Conservation (phyloP, 345 rosid species). For the Theobroma cacao region DNA sequence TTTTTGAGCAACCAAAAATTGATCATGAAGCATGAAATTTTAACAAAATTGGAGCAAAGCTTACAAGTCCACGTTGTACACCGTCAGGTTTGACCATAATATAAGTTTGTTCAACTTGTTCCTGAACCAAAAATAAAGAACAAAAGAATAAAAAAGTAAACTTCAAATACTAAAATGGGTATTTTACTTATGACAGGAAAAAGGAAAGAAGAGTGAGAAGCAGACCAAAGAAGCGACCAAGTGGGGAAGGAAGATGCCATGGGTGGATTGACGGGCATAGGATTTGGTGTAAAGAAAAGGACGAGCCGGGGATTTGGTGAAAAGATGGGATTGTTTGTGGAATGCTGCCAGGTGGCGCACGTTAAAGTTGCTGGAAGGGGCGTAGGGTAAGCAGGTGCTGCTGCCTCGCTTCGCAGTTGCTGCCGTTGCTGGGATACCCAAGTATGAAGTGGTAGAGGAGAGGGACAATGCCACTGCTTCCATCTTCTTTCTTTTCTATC, state of each 20-base stretch:
- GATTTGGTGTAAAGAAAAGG: conserved; percentile 23
- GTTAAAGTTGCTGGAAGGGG: conserved; percentile 24
- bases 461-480: conserved; percentile 31
- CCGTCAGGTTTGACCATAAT: conserved; percentile 96
- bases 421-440: not conserved
- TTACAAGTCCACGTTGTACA: conserved; percentile 90
- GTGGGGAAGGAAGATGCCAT: conserved; percentile 77
- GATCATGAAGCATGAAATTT: not conserved
- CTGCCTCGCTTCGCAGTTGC: not conserved
- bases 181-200: not conserved
- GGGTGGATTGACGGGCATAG: conserved; percentile 37
- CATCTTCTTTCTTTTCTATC: conserved; percentile 13
- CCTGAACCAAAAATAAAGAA: conserved; percentile 37
- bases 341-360: conserved; percentile 44
- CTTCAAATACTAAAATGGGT: not conserved
- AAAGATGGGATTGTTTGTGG: conserved; percentile 48
- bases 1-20: not conserved
- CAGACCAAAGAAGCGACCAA: conserved; percentile 82
- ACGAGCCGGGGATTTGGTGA: conserved; percentile 38
- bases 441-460: conserved; percentile 9
- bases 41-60: conserved; percentile 15
- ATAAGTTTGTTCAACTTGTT: conserved; percentile 81
- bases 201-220: not conserved
- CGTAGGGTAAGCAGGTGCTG: conserved; percentile 15
- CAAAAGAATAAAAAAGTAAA: not conserved